Percentiles rank a stretch among this genome's conserved stretches.
phyloP scores from a whole-genome alignment of 768 basidiomycete species.

The Rossbeevera mucosa region DNA sequence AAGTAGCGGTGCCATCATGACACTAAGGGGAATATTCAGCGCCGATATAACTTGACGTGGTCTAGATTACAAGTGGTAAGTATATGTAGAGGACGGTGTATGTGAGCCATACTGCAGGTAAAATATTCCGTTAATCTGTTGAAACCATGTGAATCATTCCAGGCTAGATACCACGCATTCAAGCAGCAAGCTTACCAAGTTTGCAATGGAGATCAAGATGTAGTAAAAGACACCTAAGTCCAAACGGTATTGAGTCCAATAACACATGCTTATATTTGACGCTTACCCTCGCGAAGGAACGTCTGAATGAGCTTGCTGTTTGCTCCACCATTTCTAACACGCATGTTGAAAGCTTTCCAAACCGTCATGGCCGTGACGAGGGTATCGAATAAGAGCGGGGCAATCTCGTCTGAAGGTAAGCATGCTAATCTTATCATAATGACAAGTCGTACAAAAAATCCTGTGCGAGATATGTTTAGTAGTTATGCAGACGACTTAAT shows the following conservation, averaged over 20 bases:
- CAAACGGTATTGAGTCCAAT: background rate
- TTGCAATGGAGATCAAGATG: conserved; percentile 80
- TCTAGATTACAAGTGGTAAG: conserved; percentile 35
- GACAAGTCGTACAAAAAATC: conserved; percentile 51
- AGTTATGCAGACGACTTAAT: background rate
- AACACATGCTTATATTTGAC: conserved; percentile 1
- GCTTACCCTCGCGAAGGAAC: conserved; percentile 72
- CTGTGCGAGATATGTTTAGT: conserved; percentile 26
- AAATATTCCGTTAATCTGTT: conserved; percentile 72
- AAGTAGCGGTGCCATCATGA: conserved; percentile 76
- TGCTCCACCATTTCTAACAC: conserved; percentile 67
- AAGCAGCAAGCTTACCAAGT: conserved; percentile 54
- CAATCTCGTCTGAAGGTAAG: conserved; percentile 48
- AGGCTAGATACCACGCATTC: background rate
- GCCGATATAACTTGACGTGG: conserved; percentile 80
- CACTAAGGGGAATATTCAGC: conserved; percentile 78
- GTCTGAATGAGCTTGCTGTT: conserved; percentile 80
- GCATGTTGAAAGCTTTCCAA: conserved; percentile 73
- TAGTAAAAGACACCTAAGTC: conserved; percentile 71
- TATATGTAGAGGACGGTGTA: background rate
- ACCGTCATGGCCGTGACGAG: conserved; percentile 78
- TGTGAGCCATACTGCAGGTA: conserved; percentile 64
- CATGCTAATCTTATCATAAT: background rate
- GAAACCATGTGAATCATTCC: conserved; percentile 1
- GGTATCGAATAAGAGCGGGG: conserved; percentile 77